These are phyloP conservation scores for Auriscalpium vulgare DNA, from an alignment of 768 basidiomycete species.

Conservation along the genomic window DNA sequence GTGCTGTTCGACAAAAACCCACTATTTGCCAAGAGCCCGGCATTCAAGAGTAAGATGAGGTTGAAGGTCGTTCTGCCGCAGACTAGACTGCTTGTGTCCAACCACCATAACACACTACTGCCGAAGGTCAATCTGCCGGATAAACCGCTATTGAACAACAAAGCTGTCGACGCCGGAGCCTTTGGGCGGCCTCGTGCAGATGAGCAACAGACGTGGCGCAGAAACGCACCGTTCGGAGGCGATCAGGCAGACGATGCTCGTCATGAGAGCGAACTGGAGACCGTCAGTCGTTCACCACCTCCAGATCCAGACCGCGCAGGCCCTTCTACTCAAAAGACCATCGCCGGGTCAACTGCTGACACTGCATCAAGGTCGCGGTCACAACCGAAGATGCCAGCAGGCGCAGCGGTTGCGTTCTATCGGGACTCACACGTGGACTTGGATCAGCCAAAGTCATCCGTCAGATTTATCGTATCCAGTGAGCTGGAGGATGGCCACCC, in stretches of 20 bases:
- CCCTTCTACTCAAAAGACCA: slow-evolving; percentile 16
- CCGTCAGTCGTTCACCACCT: slow-evolving; percentile 61
- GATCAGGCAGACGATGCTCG: slow-evolving; percentile 12
- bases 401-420: slow-evolving; percentile 66
- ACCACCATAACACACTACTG: background rate
- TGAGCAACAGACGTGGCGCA: slow-evolving; percentile 33
- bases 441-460: slow-evolving; percentile 38
- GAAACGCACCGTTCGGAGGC: slow-evolving; percentile 16
- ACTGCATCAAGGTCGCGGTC: slow-evolving; percentile 34
- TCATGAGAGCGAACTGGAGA: slow-evolving; percentile 32
- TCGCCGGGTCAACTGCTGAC: background rate
- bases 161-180: slow-evolving; percentile 7
- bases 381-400: slow-evolving; percentile 67
- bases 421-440: slow-evolving; percentile 52
- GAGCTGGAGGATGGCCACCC: slow-evolving; percentile 46
- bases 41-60: slow-evolving; percentile 25
- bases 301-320: slow-evolving; percentile 33
- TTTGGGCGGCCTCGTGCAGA: slow-evolving; percentile 29
- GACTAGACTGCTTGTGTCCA: background rate
- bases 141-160: slow-evolving; percentile 11
- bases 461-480: slow-evolving; percentile 74
- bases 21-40: slow-evolving; percentile 26
- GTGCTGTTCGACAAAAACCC: slow-evolving; percentile 47
- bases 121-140: slow-evolving; percentile 36
- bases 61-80: slow-evolving; percentile 32